phyloP scores from a whole-genome alignment of 2,329 filamentous ascomycete genomes.

The Calonectria montana region DNA sequence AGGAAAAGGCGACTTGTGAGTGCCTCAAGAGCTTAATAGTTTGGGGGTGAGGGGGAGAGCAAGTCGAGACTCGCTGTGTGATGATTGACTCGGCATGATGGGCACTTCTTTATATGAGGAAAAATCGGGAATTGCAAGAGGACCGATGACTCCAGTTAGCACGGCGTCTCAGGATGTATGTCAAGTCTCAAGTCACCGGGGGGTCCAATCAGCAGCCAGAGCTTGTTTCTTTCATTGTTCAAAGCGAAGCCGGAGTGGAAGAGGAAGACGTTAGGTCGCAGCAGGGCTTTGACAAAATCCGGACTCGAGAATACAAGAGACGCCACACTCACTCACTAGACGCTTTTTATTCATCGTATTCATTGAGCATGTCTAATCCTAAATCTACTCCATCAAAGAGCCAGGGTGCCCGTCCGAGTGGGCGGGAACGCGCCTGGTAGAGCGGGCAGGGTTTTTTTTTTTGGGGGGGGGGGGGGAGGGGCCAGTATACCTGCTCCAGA shows the following conservation, averaged over 20 bases:
- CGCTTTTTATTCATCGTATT: background rate
- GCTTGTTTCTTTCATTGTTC: background rate
- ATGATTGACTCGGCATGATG: background rate
- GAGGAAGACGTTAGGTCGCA: background rate
- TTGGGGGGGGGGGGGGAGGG: too few relatives aligned
- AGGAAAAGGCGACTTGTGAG: background rate
- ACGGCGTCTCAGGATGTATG: constrained; percentile 3
- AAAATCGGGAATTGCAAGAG: background rate
- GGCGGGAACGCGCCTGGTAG: background rate
- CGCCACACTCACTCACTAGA: background rate
- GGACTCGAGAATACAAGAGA: background rate
- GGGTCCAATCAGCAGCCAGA: constrained; percentile 6
- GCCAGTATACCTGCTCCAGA: background rate
- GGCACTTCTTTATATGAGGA: background rate
- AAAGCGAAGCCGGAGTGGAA: background rate
- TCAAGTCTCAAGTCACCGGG: background rate
- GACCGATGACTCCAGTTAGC: background rate
- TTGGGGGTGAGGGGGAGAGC: background rate
- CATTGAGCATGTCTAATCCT: constrained; percentile 1
- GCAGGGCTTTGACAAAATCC: background rate
- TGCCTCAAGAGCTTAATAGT: constrained; percentile 1
- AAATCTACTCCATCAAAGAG: background rate
- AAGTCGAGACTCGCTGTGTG: background rate
- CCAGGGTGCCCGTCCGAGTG: background rate
- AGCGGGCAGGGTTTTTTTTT: background rate